Base-by-base conservation (phyloP, 2,329 filamentous ascomycete species). In the Metarhizium guizhouense region DNA sequence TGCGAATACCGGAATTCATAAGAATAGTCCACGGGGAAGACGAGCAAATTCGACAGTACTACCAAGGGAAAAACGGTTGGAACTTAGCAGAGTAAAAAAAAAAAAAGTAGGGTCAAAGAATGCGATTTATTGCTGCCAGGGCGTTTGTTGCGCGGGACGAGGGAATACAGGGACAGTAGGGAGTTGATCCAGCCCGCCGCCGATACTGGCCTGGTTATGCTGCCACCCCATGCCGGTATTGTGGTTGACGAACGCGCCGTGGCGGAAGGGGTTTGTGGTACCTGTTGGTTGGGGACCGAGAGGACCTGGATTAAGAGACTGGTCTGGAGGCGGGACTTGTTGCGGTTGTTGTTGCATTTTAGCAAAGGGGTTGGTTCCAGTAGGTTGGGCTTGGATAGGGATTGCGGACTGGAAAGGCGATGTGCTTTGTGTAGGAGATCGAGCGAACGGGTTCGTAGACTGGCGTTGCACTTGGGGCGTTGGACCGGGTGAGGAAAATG, bases 191-290 rank as follows among this genome's bases (percentile, higher is more conserved):
- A 94, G 67, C 7, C 85, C 87, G 4, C 91, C 90, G 60, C 95
- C 88, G 4, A 94, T 93, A 8, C 87, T 82, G 65, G 89, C 83
- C 61, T 86, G 84, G 58, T 83, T 82, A 60, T 86, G 81, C 69
- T 96, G 92, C 90, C 94, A 97, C 2, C 90, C 90, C 70, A 89
- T 80, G 1, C 93, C 92, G 0, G 91, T 95, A 59, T 85, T 79
- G 65, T 95, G 91, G 66, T 95, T 94, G 53, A 95, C 86, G 69
- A 96, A 95, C 4, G 86, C 84, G 49, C 88, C 90, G 67, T 97
- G 91, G 16, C 94, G 83, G 79, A 97, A 97, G 0, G 94, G 94
- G 65, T 99, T 99, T 2, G 92, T 96, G 65, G 83, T 90, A 8
- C 91, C 92, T 0, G 92, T 96, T 1, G 87, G 81, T 65, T 93